Conservation (phyloP, 345 rosid species). For the Syzygium grande region DNA sequence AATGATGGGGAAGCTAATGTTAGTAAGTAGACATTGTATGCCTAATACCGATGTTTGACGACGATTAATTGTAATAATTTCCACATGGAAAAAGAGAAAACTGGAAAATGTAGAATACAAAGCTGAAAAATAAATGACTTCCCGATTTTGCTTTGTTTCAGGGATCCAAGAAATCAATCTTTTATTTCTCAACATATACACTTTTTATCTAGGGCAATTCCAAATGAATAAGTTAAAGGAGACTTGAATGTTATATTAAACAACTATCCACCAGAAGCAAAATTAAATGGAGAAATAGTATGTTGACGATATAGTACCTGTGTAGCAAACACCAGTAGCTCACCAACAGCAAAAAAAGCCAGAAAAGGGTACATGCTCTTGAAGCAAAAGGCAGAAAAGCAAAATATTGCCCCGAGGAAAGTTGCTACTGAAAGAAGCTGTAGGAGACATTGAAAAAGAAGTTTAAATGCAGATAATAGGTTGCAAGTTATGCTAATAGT, state of each 20-base stretch:
- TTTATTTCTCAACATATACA: neutral
- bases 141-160: neutral
- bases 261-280: neutral
- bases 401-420: slow-evolving; percentile 63
- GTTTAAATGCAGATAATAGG: slow-evolving; percentile 1
- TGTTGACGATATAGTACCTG: slow-evolving; percentile 40
- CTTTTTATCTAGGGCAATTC: neutral
- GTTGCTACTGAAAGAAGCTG: slow-evolving; percentile 82
- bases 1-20: neutral
- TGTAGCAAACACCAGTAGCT: slow-evolving; percentile 78
- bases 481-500: neutral
- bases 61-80: neutral
- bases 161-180: neutral
- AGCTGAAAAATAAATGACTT: neutral
- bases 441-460: neutral
- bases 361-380: slow-evolving; percentile 84
- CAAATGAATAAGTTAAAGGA: neutral
- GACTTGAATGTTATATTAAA: neutral
- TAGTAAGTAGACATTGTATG: neutral
- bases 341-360: slow-evolving; percentile 75
- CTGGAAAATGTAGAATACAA: neutral
- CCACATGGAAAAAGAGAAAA: neutral
- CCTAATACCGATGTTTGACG: neutral
- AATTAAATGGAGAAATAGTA: neutral
- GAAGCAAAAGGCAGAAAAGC: slow-evolving; percentile 77